Base-by-base conservation (phyloP, 176 grass and related monocot species). In the Phoenix dactylifera region DNA sequence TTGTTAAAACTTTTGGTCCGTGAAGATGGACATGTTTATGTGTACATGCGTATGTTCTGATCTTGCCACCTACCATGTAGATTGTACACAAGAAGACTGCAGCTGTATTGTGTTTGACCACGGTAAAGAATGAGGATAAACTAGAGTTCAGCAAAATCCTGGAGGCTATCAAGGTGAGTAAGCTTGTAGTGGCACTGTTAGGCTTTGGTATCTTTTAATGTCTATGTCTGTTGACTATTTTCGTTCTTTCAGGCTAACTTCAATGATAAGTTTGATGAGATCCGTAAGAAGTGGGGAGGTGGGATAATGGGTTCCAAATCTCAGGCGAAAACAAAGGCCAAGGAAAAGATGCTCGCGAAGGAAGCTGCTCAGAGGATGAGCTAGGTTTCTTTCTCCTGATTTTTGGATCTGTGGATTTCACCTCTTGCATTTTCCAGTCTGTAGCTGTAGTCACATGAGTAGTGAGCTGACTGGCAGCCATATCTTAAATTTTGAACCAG, bases 111-210 rank as follows among this genome's bases (percentile, higher is more conserved):
- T 77, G 74, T 39, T 60, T 77, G 15, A 77, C 74, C 16, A 69
- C 74, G 6, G 74, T 77, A 26, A 77, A 77, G 51, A 77, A 77
- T 20, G 74, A 77, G 74, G 74, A 77, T 53, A 77, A 77, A 59
- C 65, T 77, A 6, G 74, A 77, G 65, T 77, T 77, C 65, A 77
- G 74, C 74, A 77, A 77, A 60, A 77, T 77, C 23, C 59, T 77
- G 39, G 74, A 77, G 24, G 74, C 74, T 57, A 77, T 77, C 52
- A 77, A 77, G 74, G 74, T 77, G 67, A 54, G 74, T 19, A 48
- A 24, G 22, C 32, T 49, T 64, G 20, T 20, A 20, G 20, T 20
- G 20, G 20, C 20, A 22, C 1, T 4, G 20, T 35, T 29, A 18
- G 17, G 30, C 16, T 10, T 39, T n/a, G 6, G 6, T n/a, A 18